phyloP scores from a whole-genome alignment of 805 yeast genomes.

The Yamadazyma nakazawae region DNA sequence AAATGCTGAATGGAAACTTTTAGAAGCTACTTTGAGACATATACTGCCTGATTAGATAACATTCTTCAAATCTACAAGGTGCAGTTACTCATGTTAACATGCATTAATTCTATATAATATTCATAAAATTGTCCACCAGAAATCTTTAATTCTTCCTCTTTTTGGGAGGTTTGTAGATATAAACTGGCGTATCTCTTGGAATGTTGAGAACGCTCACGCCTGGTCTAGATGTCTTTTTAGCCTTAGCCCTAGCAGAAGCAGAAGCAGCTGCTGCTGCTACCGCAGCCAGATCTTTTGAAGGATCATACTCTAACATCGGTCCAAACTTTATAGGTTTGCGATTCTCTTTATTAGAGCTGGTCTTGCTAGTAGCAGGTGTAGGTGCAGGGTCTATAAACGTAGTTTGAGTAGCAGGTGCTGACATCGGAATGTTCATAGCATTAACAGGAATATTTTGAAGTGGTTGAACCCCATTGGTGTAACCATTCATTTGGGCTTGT shows the following conservation, averaged over 20 bases:
- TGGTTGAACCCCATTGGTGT: conserved; percentile 1
- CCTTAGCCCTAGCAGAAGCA: conserved; percentile 8
- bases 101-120: conserved; percentile 1
- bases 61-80: not conserved
- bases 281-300: conserved; percentile 27
- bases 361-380: not conserved
- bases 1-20: not conserved
- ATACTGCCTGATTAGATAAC: not conserved
- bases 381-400: conserved; percentile 6
- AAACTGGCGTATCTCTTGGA: conserved; percentile 29
- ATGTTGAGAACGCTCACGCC: conserved; percentile 26
- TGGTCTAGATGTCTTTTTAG: conserved; percentile 16
- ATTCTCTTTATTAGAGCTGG: conserved; percentile 7
- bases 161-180: conserved; percentile 35
- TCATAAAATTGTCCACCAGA: not conserved
- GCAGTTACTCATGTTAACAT: not conserved
- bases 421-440: conserved; percentile 6
- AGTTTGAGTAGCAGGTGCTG: conserved; percentile 21
- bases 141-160: conserved; percentile 2
- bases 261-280: conserved; percentile 9
- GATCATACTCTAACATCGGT: conserved; percentile 40
- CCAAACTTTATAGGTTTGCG: conserved; percentile 31
- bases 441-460: conserved; percentile 9
- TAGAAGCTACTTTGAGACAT: not conserved
- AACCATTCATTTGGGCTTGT: conserved; percentile 1